Evolutionary conservation across 73 alveolate genomes (phyloP).

Genomic region (Paramecium biaurelia): DNA sequence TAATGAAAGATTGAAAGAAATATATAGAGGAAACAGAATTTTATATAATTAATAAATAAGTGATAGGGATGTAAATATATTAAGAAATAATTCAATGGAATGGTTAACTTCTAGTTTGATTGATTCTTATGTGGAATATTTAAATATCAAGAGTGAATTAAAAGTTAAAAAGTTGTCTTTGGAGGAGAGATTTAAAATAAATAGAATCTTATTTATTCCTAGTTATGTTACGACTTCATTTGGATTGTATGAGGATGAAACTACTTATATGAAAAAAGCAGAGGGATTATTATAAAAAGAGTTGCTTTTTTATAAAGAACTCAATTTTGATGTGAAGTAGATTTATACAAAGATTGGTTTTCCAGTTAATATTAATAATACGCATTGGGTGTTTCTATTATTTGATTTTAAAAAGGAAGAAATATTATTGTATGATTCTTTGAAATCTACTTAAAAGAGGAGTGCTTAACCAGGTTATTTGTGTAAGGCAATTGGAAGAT

Average conservation of each 20-base stretch:
- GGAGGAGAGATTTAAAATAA: not conserved
- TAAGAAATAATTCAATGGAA: not conserved
- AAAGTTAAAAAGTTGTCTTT: not conserved
- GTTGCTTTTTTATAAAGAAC: not conserved
- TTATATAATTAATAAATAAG: not conserved
- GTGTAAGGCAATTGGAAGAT: not conserved
- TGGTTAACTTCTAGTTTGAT: not conserved
- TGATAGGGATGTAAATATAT: not conserved
- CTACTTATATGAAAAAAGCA: not conserved
- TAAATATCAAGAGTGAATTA: not conserved
- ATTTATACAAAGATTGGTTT: not conserved
- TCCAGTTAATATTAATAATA: not conserved
- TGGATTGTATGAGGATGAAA: not conserved
- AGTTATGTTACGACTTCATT: not conserved
- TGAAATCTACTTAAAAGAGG: not conserved
- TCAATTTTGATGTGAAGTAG: not conserved
- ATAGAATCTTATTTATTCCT: not conserved
- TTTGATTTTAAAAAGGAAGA: not conserved
- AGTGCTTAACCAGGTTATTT: not conserved
- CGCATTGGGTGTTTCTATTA: not conserved
- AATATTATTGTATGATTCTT: not conserved
- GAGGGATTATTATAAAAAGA: not conserved
- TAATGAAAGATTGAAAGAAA: not conserved
- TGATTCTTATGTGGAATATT: not conserved
- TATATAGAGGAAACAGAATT: not conserved